These are phyloP conservation scores for Trichoderma cornu-damae DNA, from an alignment of 2,329 filamentous ascomycete species.

Conservation along the genomic window DNA sequence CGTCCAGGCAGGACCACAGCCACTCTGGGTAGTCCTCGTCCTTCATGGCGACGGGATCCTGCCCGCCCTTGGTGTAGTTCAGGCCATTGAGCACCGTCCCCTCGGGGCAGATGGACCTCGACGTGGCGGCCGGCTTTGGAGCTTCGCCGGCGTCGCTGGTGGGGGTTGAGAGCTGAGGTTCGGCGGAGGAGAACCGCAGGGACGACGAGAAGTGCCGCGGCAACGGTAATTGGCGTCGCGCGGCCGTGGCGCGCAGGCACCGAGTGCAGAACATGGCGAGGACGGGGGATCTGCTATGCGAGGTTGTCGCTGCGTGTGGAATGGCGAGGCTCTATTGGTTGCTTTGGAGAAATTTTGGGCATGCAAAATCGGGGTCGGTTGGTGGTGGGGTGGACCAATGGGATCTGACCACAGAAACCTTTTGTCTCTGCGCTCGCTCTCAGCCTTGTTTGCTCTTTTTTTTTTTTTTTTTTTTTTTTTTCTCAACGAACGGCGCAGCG, in stretches of 20 bases:
- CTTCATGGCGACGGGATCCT: conserved; percentile 66
- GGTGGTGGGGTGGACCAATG: conserved; percentile 26
- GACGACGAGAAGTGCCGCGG: conserved; percentile 40
- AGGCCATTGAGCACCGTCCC: conserved; percentile 69
- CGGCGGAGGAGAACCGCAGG: conserved; percentile 33
- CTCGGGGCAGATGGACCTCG: conserved; percentile 52
- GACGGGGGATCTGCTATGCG: conserved; percentile 18
- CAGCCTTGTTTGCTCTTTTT: conserved; percentile 18
- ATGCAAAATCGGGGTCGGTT: conserved; percentile 20
- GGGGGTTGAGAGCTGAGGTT: conserved; percentile 36
- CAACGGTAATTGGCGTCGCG: conserved; percentile 29
- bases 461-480: too few species aligned
- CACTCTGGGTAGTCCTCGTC: conserved; percentile 76
- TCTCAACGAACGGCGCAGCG: too few species aligned
- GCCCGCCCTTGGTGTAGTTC: conserved; percentile 69
- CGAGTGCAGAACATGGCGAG: conserved; percentile 40
- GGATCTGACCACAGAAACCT: conserved; percentile 19
- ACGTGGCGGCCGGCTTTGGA: conserved; percentile 28
- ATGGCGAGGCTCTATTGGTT: conserved; percentile 23
- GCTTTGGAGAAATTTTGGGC: conserved; percentile 28
- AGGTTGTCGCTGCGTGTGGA: conserved; percentile 28
- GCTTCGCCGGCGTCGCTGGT: conserved; percentile 31
- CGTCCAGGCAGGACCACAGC: conserved; percentile 69
- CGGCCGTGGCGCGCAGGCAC: conserved; percentile 45
- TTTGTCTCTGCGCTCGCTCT: conserved; percentile 28